phyloP scores from a whole-genome alignment of 352 stramenopile genomes.

The Aphanomyces invadans region DNA sequence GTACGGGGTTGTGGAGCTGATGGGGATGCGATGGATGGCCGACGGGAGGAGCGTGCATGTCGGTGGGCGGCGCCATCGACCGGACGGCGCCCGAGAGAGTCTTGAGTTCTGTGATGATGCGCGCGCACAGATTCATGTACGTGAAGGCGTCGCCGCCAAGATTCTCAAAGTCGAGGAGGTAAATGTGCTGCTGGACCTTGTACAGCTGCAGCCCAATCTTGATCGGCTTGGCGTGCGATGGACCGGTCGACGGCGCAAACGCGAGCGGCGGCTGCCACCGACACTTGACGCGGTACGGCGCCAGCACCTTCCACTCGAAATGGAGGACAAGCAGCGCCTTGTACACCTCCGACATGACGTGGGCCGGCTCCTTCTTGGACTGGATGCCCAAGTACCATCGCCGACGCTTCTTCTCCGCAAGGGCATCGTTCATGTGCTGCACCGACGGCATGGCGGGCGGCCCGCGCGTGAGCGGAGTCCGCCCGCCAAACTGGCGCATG shows the following conservation, averaged over 20 bases:
- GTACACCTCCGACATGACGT: slow-evolving; percentile 99
- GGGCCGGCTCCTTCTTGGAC: slow-evolving; percentile 98
- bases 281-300: slow-evolving; percentile 96
- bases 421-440: slow-evolving; percentile 21
- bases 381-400: slow-evolving; percentile 99
- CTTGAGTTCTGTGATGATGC: slow-evolving; percentile 99
- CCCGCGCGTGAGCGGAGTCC: slow-evolving; percentile 21
- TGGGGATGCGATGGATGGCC: too few species aligned
- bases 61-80: slow-evolving; percentile 27
- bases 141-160: slow-evolving; percentile 96
- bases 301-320: slow-evolving; percentile 96
- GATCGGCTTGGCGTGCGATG: slow-evolving; percentile 56
- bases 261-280: slow-evolving; percentile 82
- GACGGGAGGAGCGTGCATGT: too few species aligned
- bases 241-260: slow-evolving; percentile 24
- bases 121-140: slow-evolving; percentile 99
- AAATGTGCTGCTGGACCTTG: slow-evolving; percentile 98
- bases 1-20: slow-evolving; percentile 18
- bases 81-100: slow-evolving; percentile 84
- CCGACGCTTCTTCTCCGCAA: slow-evolving; percentile 47
- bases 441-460: neutral
- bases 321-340: slow-evolving; percentile 94
- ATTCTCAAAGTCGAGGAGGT: slow-evolving; percentile 97
- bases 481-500: slow-evolving; percentile 53
- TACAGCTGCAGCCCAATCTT: slow-evolving; percentile 96